Percentiles rank a stretch among this genome's conserved stretches.
Evolutionary conservation across 2,329 filamentous ascomycete genomes (phyloP).

Genomic region (Calonectria hawksworthii): DNA sequence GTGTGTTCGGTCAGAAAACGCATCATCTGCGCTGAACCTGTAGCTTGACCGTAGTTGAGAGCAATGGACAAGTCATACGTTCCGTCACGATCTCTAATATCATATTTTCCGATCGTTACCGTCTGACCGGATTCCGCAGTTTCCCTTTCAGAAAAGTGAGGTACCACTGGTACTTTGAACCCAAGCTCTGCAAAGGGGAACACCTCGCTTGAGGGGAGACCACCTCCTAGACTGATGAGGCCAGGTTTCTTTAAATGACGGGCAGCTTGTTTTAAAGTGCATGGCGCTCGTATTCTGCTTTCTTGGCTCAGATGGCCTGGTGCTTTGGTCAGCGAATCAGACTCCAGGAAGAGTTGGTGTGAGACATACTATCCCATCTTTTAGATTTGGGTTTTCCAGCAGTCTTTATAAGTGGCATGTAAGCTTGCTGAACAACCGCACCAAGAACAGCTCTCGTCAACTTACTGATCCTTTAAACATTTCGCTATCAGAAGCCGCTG

Average conservation of each 20-base stretch:
- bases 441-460: slow-evolving; percentile 5
- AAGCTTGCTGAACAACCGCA: background rate
- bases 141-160: slow-evolving; percentile 79
- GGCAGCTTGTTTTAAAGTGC: slow-evolving; percentile 87
- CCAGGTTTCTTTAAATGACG: slow-evolving; percentile 84
- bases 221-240: slow-evolving; percentile 92
- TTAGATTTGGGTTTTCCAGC: slow-evolving; percentile 80
- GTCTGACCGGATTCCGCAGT: slow-evolving; percentile 71
- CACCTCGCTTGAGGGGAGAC: slow-evolving; percentile 87
- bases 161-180: slow-evolving; percentile 78
- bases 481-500: slow-evolving; percentile 82
- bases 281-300: slow-evolving; percentile 71
- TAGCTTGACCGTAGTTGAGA: slow-evolving; percentile 93
- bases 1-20: slow-evolving; percentile 96
- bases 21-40: slow-evolving; percentile 87
- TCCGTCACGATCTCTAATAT: slow-evolving; percentile 72
- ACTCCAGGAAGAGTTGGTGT: background rate
- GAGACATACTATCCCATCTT: slow-evolving; percentile 83
- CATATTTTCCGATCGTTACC: slow-evolving; percentile 84
- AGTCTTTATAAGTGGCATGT: slow-evolving; percentile 46
- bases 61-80: slow-evolving; percentile 84
- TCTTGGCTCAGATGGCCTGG: slow-evolving; percentile 73
- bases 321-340: slow-evolving; percentile 25
- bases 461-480: slow-evolving; percentile 84
- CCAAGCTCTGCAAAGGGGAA: slow-evolving; percentile 90